These are phyloP conservation scores for Zalaria obscura DNA, from an alignment of 2,329 filamentous ascomycete species.

Conservation along the genomic window DNA sequence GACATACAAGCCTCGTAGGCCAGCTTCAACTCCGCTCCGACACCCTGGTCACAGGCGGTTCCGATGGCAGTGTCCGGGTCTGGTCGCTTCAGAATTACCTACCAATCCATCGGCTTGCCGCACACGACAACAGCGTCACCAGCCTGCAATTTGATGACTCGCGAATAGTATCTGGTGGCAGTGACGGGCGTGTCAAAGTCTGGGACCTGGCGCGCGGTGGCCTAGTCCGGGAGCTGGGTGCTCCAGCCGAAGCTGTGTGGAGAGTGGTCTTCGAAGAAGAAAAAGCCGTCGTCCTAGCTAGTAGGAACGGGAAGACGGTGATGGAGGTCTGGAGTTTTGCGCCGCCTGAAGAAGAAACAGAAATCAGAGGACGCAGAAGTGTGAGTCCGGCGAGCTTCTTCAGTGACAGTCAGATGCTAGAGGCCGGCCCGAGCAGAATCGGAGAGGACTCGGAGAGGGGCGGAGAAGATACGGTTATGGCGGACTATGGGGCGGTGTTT, in stretches of 20 bases:
- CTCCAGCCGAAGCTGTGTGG: constrained; percentile 91
- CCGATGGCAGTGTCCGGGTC: constrained; percentile 87
- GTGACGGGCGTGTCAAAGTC: constrained; percentile 94
- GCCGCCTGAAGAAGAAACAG: constrained; percentile 4
- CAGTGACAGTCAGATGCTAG: no score
- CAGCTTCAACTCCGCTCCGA: constrained; percentile 93
- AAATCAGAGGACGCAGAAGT: background rate
- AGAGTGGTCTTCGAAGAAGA: constrained; percentile 96
- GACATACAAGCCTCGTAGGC: constrained; percentile 90
- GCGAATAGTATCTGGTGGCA: constrained; percentile 87
- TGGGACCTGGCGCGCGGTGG: constrained; percentile 92
- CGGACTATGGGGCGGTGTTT: no score
- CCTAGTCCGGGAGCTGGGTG: constrained; percentile 78
- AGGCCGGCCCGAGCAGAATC: no score
- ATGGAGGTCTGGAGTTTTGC: constrained; percentile 61
- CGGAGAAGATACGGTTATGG: no score
- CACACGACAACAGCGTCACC: constrained; percentile 96
- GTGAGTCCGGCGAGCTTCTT: background rate
- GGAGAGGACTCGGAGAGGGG: no score
- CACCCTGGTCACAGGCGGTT: constrained; percentile 88
- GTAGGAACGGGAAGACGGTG: constrained; percentile 69
- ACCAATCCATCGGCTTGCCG: constrained; percentile 84
- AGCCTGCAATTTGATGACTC: constrained; percentile 95
- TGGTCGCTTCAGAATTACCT: constrained; percentile 88
- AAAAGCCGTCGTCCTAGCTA: constrained; percentile 91